These are phyloP conservation scores for Candida chauliodis DNA, from an alignment of 805 yeast species.

Conservation along the genomic window DNA sequence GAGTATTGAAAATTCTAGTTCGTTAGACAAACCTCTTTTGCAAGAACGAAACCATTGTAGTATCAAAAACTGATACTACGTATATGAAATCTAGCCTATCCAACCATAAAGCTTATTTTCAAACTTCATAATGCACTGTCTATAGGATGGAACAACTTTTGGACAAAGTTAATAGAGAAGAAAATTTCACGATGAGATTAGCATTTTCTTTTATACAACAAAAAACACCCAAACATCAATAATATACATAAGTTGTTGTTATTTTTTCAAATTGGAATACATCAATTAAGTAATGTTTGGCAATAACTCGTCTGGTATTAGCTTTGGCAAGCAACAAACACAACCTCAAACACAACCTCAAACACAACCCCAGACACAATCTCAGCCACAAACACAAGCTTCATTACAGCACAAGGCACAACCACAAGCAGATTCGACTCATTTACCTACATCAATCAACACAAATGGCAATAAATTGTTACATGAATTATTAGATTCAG, in stretches of 20 bases:
- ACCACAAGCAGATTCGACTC: conserved; percentile 10
- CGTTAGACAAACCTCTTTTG: neutral
- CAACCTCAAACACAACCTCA: conserved; percentile 1
- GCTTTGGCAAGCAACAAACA: conserved; percentile 3
- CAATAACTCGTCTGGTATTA: conserved; percentile 4
- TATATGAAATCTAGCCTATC: conserved; percentile 1
- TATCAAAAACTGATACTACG: conserved; percentile 8
- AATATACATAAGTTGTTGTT: neutral
- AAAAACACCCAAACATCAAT: conserved; percentile 3
- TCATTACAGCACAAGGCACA: conserved; percentile 3
- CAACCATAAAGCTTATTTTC: conserved; percentile 2
- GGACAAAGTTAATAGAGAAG: conserved; percentile 53
- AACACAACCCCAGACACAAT: conserved; percentile 2
- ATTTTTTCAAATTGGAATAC: neutral
- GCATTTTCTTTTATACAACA: conserved; percentile 1
- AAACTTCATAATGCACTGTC: conserved; percentile 53
- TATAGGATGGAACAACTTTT: conserved; percentile 61
- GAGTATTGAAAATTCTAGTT: conserved; percentile 3
- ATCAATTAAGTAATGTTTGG: conserved; percentile 9
- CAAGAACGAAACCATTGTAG: neutral
- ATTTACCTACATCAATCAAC: conserved; percentile 10
- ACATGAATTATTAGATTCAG: conserved; percentile 73
- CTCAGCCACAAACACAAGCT: conserved; percentile 7
- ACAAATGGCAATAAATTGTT: conserved; percentile 30
- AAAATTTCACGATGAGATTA: neutral